Conservation (phyloP, 768 basidiomycete genomes). For the Lentinula aciculospora region DNA sequence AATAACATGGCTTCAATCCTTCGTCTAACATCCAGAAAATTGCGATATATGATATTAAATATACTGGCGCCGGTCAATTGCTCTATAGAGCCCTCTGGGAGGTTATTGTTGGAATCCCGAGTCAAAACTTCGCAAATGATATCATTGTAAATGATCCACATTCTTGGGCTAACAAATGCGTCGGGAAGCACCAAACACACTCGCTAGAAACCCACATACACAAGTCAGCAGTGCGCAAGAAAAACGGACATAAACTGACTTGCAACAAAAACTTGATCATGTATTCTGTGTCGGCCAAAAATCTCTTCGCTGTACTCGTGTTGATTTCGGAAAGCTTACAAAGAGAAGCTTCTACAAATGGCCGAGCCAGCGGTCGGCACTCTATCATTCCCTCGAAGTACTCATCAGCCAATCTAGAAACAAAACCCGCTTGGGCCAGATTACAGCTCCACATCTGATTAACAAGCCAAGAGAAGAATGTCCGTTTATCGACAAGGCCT, state of each 20-base stretch:
- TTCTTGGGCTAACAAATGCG: slow-evolving; percentile 65
- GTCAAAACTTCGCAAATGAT: slow-evolving; percentile 44
- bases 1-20: slow-evolving; percentile 83
- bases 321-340: slow-evolving; percentile 64
- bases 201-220: slow-evolving; percentile 40
- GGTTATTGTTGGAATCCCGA: slow-evolving; percentile 27
- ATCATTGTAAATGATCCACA: slow-evolving; percentile 52
- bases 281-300: slow-evolving; percentile 46
- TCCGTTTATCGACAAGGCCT: slow-evolving; percentile 72
- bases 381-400: slow-evolving; percentile 66
- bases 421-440: slow-evolving; percentile 75
- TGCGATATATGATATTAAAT: slow-evolving; percentile 47
- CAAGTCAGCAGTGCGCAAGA: not conserved
- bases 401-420: slow-evolving; percentile 72
- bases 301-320: slow-evolving; percentile 46
- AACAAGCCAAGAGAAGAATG: slow-evolving; percentile 75
- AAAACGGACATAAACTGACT: slow-evolving; percentile 32
- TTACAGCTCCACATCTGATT: slow-evolving; percentile 75
- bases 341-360: slow-evolving; percentile 69
- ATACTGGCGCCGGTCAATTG: slow-evolving; percentile 29
- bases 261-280: slow-evolving; percentile 56
- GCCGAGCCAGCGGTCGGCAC: slow-evolving; percentile 63
- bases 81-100: slow-evolving; percentile 27
- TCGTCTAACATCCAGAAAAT: slow-evolving; percentile 63
- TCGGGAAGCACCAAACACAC: slow-evolving; percentile 69